Percentiles rank a stretch among this genome's conserved stretches.
Evolutionary conservation across 108 stramenopile species (phyloP).

Genomic region (Discostella stelligeroides): DNA sequence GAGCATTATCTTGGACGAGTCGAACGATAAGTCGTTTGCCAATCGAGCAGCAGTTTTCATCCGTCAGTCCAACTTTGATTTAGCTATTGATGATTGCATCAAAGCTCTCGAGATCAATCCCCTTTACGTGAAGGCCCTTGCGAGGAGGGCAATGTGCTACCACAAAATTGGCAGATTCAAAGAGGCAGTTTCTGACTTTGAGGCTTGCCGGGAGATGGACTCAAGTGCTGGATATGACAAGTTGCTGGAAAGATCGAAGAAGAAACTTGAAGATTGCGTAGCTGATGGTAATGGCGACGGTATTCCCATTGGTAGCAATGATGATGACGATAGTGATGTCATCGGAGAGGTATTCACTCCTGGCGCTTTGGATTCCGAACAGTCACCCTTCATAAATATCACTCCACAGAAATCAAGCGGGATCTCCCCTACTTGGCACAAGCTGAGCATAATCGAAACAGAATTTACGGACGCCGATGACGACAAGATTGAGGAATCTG

Average conservation of each 20-base stretch:
- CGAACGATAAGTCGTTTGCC: too few species aligned
- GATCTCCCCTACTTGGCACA: constrained; percentile 3
- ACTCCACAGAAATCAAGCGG: background rate
- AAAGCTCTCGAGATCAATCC: too few species aligned
- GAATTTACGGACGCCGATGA: background rate
- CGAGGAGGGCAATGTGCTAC: too few species aligned
- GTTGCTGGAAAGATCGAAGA: constrained; percentile 26
- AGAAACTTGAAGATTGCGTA: background rate
- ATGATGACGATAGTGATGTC: constrained; percentile 1
- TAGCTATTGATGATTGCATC: too few species aligned
- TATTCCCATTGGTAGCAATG: constrained; percentile 3
- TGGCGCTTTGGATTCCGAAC: constrained; percentile 3
- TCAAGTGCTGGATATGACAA: too few species aligned
- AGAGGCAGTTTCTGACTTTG: too few species aligned
- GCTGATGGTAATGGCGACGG: constrained; percentile 16
- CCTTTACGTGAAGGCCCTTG: too few species aligned
- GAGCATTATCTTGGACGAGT: too few species aligned
- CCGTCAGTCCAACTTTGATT: too few species aligned
- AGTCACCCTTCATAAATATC: background rate
- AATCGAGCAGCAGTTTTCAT: too few species aligned
- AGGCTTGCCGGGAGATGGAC: too few species aligned
- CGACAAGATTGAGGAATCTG: background rate
- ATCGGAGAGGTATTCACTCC: constrained; percentile 27
- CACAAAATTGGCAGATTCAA: too few species aligned
- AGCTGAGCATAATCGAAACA: constrained; percentile 27